Percentiles rank a stretch among this genome's conserved stretches.
These are phyloP conservation scores for Emergomyces pasteurianus DNA, from an alignment of 2,329 filamentous ascomycete species.

Conservation along the genomic window DNA sequence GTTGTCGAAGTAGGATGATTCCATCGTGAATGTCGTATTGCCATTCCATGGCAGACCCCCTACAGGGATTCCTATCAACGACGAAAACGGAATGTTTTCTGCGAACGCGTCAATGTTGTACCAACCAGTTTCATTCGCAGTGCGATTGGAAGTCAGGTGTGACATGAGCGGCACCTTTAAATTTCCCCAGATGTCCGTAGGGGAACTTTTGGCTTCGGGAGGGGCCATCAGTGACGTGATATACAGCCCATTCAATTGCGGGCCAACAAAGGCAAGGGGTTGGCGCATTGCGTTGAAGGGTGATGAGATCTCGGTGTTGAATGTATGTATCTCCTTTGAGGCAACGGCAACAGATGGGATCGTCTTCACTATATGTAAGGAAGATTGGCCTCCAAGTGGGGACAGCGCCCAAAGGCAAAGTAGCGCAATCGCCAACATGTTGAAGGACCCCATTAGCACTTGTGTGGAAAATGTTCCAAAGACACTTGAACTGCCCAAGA, in stretches of 20 bases:
- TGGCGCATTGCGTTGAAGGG: slow-evolving; percentile 1
- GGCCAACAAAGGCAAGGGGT: neutral
- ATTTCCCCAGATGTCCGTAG: slow-evolving; percentile 7
- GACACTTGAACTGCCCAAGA: slow-evolving; percentile 7
- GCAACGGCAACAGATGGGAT: neutral
- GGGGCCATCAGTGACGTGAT: slow-evolving; percentile 6
- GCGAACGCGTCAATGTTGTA: neutral
- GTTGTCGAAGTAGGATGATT: slow-evolving; percentile 9
- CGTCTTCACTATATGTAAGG: slow-evolving; percentile 5
- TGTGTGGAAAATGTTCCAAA: slow-evolving; percentile 7
- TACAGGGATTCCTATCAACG: slow-evolving; percentile 5
- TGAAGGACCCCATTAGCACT: slow-evolving; percentile 6
- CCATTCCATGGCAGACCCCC: neutral
- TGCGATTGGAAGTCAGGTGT: neutral
- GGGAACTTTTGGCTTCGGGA: neutral
- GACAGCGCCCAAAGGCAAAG: slow-evolving; percentile 5
- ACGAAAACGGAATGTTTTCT: neutral
- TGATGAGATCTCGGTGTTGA: slow-evolving; percentile 5
- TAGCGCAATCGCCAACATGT: slow-evolving; percentile 4
- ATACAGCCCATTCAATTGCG: slow-evolving; percentile 5
- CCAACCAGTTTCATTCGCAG: slow-evolving; percentile 5
- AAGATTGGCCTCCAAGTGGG: neutral
- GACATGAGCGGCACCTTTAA: slow-evolving; percentile 8
- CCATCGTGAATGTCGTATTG: slow-evolving; percentile 8
- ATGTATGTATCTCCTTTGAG: neutral